Base-by-base conservation (phyloP, 208 protist species). In the Leishmania guyanensis region DNA sequence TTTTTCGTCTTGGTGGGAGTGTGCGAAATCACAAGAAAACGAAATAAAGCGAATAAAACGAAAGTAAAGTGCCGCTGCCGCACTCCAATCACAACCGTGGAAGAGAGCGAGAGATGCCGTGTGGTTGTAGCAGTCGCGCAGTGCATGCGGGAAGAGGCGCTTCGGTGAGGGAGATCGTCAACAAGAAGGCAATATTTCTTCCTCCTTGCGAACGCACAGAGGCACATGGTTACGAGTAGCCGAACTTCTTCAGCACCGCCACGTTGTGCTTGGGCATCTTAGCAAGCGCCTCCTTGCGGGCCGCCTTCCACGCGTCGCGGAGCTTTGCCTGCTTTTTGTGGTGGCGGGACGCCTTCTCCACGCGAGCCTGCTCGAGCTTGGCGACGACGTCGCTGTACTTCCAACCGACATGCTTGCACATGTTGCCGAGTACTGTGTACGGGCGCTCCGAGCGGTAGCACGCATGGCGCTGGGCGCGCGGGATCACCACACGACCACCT, bases 401-500 rank as follows among this genome's bases (percentile, higher is more conserved):
- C 94, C 94, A 97, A 75, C 94, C 94, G 10, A 97, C 90, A 77
- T 96, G 89, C 87, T 96, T 92, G 92, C 90, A 94, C 88, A 97
- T 94, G 91, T 94, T 94, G 66, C 94, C 94, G 69, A 97, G 88
- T 20, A 95, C 79, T 17, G 92, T 96, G 91, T 93, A 96, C 60
- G 92, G 88, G 54, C 94, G 92, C 85, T 95, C 91, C 22, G 85
- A 72, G 84, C 89, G 91, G 86, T 91, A 95, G 86, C 94, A 94
- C 78, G 77, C 54, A 80, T 94, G 91, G 72, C 92, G 91, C 87
- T 96, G 94, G 60, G 92, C 92, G 60, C 87, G 85, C 54, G 94
- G 94, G 81, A 95, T 94, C 69, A 93, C 88, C 60, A 84, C 86
- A 77, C 91, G 91, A 66, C 89, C 91, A 64, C 90, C 92, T 33